Conservation (phyloP, 306 rosid genomes). For the Gastrolobium villosum region DNA sequence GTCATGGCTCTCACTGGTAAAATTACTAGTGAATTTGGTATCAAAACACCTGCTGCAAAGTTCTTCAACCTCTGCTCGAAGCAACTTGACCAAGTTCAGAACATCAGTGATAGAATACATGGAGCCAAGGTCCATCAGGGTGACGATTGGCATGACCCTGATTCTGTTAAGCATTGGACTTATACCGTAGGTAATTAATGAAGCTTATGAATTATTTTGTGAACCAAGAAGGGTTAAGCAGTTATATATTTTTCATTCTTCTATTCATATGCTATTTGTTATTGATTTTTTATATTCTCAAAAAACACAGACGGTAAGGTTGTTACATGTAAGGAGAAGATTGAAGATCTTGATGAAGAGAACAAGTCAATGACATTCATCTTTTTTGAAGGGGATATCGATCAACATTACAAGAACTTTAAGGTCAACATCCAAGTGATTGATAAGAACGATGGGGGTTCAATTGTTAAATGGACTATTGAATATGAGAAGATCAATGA, state of each 20-base stretch:
- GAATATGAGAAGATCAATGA: constrained; percentile 41
- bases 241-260: too few species aligned
- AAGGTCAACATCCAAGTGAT: not conserved
- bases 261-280: not conserved
- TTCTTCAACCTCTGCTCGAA: constrained; percentile 30
- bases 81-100: constrained; percentile 32
- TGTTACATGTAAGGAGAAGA: constrained; percentile 15
- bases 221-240: not conserved
- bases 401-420: not conserved
- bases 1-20: constrained; percentile 37
- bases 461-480: not conserved
- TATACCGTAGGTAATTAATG: constrained; percentile 23
- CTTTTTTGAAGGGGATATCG: constrained; percentile 6
- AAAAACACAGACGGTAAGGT: constrained; percentile 23
- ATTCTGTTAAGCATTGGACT: constrained; percentile 47
- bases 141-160: constrained; percentile 58
- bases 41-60: constrained; percentile 33
- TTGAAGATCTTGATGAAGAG: constrained; percentile 13
- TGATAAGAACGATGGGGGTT: not conserved
- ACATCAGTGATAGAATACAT: constrained; percentile 29
- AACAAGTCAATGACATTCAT: not conserved
- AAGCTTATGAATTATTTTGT: not conserved
- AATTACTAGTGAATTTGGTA: constrained; percentile 32
- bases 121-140: constrained; percentile 52
- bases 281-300: not conserved